phyloP scores from a whole-genome alignment of 495 filamentous ascomycete genomes.

The Xylaria venustula region DNA sequence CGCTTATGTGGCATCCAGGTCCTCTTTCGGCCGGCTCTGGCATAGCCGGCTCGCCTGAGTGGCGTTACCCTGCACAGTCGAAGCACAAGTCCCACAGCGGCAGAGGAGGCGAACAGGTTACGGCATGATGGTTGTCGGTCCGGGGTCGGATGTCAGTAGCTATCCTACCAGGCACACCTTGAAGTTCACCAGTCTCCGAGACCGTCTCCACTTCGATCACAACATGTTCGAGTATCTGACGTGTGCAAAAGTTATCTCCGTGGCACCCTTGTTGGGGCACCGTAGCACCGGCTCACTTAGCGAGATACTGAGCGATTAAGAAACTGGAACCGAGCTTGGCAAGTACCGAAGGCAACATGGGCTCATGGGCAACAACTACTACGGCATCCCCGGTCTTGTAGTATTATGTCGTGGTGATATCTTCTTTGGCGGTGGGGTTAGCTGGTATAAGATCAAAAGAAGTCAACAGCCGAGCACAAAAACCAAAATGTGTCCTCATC shows the following conservation, averaged over 20 bases:
- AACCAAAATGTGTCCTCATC: constrained; percentile 1
- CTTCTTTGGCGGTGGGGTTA: background rate
- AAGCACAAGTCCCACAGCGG: constrained; percentile 4
- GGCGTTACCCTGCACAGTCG: too few relatives aligned
- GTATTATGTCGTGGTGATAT: background rate
- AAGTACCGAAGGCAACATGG: background rate
- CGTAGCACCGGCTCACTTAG: constrained; percentile 10
- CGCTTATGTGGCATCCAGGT: constrained; percentile 5
- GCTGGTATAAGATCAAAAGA: too few relatives aligned
- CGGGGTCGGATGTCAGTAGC: constrained; percentile 10
- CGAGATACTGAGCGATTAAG: background rate
- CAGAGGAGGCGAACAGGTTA: background rate
- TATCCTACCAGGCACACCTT: background rate
- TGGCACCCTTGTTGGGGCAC: constrained; percentile 6
- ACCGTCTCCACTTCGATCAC: background rate
- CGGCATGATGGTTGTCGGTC: background rate
- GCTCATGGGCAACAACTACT: background rate
- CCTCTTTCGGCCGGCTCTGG: constrained; percentile 11
- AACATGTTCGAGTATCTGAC: constrained; percentile 12
- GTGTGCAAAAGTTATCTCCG: constrained; percentile 9
- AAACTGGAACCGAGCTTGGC: constrained; percentile 15
- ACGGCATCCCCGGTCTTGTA: background rate
- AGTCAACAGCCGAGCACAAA: too few relatives aligned
- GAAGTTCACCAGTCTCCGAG: background rate
- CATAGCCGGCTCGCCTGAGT: constrained; percentile 6